Evolutionary conservation across 1,284 basidiomycete species (phyloP).

Genomic region (Marasmius tenuissimus): DNA sequence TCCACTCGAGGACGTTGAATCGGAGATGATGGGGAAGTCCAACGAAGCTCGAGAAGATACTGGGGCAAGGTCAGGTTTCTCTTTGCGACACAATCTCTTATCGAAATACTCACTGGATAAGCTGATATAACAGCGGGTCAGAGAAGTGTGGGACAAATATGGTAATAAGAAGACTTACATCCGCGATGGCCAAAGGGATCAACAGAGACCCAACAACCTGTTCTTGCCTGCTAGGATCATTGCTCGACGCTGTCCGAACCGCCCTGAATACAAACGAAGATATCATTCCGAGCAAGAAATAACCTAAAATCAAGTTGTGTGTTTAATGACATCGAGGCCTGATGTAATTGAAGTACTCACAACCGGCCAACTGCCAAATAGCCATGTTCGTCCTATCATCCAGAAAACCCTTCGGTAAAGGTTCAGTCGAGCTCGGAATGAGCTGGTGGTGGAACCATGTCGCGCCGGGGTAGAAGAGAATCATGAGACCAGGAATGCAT

Average conservation of each 20-base stretch:
- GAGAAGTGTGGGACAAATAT: slow-evolving; percentile 1
- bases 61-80: slow-evolving; percentile 24
- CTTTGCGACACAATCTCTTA: not conserved
- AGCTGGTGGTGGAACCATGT: slow-evolving; percentile 73
- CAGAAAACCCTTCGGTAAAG: slow-evolving; percentile 28
- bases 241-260: slow-evolving; percentile 58
- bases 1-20: slow-evolving; percentile 56
- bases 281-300: slow-evolving; percentile 64
- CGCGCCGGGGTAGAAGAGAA: slow-evolving; percentile 63
- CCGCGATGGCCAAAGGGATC: slow-evolving; percentile 67
- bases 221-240: slow-evolving; percentile 66
- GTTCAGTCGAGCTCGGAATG: slow-evolving; percentile 46
- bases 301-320: slow-evolving; percentile 43
- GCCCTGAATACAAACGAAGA: slow-evolving; percentile 73
- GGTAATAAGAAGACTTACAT: slow-evolving; percentile 47
- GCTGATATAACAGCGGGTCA: not conserved
- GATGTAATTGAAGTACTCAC: slow-evolving; percentile 34
- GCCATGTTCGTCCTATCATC: slow-evolving; percentile 63
- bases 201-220: slow-evolving; percentile 66
- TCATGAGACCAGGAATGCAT: slow-evolving; percentile 55
- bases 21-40: slow-evolving; percentile 59
- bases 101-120: not conserved
- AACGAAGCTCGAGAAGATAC: slow-evolving; percentile 56
- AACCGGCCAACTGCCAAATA: slow-evolving; percentile 72
- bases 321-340: not conserved